phyloP scores from a whole-genome alignment of 2,329 filamentous ascomycete genomes.

The Botrytis aclada region DNA sequence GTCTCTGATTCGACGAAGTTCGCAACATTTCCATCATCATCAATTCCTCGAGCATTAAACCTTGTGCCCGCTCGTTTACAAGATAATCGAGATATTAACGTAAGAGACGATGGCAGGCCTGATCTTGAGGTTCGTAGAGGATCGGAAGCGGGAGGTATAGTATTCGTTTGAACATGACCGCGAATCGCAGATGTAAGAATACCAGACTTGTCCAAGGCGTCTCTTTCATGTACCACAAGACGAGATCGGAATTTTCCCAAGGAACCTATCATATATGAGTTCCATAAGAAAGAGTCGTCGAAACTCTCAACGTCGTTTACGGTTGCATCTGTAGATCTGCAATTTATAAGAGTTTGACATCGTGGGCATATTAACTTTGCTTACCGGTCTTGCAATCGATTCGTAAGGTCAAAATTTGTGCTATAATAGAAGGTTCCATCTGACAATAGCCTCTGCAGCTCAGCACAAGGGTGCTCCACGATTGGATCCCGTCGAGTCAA shows the following conservation, averaged over 20 bases:
- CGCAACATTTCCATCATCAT: constrained; percentile 94
- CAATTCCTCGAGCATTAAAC: constrained; percentile 96
- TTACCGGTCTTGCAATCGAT: constrained; percentile 83
- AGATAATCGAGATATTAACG: constrained; percentile 86
- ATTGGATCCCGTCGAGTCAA: constrained; percentile 65
- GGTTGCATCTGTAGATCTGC: constrained; percentile 68
- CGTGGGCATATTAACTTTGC: constrained; percentile 23
- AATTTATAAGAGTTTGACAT: constrained; percentile 20
- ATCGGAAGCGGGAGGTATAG: constrained; percentile 72
- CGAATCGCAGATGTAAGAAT: constrained; percentile 92
- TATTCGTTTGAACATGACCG: constrained; percentile 85
- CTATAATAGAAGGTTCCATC: constrained; percentile 98
- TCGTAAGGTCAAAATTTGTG: constrained; percentile 95
- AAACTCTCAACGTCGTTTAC: constrained; percentile 90
- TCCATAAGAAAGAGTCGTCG: constrained; percentile 93
- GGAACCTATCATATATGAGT: constrained; percentile 96
- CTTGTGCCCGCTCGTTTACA: constrained; percentile 88
- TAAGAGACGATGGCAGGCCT: constrained; percentile 78
- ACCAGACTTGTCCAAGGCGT: constrained; percentile 77
- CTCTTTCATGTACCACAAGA: constrained; percentile 70
- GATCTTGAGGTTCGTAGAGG: constrained; percentile 64
- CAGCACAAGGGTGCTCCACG: constrained; percentile 83
- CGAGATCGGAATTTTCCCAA: constrained; percentile 85
- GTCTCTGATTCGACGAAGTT: constrained; percentile 99
- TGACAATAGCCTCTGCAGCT: constrained; percentile 85